Conservation (phyloP, 2,329 filamentous ascomycete species). For the Pyricularia grisea region DNA sequence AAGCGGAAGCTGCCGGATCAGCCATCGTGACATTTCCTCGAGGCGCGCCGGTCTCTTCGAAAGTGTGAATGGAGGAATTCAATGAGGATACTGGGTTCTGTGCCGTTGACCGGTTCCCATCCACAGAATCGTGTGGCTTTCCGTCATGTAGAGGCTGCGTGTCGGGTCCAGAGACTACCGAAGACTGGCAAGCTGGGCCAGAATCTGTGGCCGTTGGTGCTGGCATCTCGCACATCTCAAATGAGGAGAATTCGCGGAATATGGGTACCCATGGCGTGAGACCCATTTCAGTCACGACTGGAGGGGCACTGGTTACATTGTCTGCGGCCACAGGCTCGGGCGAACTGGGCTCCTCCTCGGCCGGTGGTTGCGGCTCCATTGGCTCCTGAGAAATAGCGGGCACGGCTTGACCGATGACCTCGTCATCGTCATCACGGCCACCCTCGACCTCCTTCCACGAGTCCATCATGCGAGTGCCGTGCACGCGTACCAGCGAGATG, state of each 20-base stretch:
- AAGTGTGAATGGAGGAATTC: neutral
- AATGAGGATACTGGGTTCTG: neutral
- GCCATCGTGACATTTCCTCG: neutral
- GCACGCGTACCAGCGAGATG: slow-evolving; percentile 78
- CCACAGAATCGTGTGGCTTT: neutral
- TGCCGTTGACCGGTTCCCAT: neutral
- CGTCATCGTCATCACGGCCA: slow-evolving; percentile 53
- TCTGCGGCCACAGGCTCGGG: neutral
- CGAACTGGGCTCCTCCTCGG: slow-evolving; percentile 6
- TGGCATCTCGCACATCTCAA: slow-evolving; percentile 15
- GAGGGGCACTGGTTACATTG: neutral
- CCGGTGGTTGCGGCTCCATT: slow-evolving; percentile 16
- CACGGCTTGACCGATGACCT: slow-evolving; percentile 20
- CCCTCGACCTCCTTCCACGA: slow-evolving; percentile 78
- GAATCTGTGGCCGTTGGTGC: slow-evolving; percentile 14
- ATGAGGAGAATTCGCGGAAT: slow-evolving; percentile 7
- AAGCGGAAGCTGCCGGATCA: slow-evolving; percentile 2
- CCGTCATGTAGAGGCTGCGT: neutral
- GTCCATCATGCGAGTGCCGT: slow-evolving; percentile 94
- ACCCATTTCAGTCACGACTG: slow-evolving; percentile 10
- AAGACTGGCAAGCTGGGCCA: slow-evolving; percentile 7
- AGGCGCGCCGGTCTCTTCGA: neutral
- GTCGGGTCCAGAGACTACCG: slow-evolving; percentile 10
- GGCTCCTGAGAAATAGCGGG: slow-evolving; percentile 15
- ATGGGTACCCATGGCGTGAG: slow-evolving; percentile 17